Base-by-base conservation (phyloP, 1,284 basidiomycete genomes). In the Uromyces viciae-fabae region DNA sequence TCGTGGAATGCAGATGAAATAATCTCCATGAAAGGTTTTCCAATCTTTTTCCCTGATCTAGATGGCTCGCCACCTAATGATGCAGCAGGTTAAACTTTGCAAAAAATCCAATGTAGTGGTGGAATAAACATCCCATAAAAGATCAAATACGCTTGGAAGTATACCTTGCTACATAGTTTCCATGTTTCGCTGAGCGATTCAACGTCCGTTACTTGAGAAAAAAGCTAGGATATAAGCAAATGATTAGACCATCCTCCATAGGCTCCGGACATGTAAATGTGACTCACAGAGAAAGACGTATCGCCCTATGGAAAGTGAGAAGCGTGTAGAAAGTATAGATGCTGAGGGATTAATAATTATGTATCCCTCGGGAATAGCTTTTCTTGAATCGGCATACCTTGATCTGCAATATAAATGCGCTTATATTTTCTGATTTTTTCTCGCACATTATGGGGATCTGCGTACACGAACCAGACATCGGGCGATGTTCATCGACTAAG, bases 21-120 rank as follows among this genome's bases (percentile, higher is more conserved):
- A 78, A 25, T 71, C 76, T 78, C 76, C 76, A 78, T 11, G 76
- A 78, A 4, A 78, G 56, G 52, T 78, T 78, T 78, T 78, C 76
- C 28, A 78, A 78, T 38, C 76, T 49, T 33, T 69, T 52, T 25
- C 76, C 76, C 43, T 78, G 76, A 33, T 78, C 76, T 60, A 78
- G 56, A 60, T 78, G 76, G 60, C 58, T 36, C 25, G 76, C 64
- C 52, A 78, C 76, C 76, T 78, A 43, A 25, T 28, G n/a, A 66
- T 64, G 40, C 2, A 43, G 25, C 2, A 46, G 5, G 19, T 72
- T 19, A 72, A 46, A n/a, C n/a, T n/a, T n/a, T n/a, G n/a, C n/a
- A n/a, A n/a, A n/a, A n/a, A n/a, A n/a, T n/a, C n/a, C n/a, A n/a
- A n/a, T n/a, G n/a, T n/a, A n/a, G n/a, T n/a, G n/a, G 11, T 64